phyloP scores from a whole-genome alignment of 2,329 filamentous ascomycete species.

The Exutisphaerella laricina region DNA sequence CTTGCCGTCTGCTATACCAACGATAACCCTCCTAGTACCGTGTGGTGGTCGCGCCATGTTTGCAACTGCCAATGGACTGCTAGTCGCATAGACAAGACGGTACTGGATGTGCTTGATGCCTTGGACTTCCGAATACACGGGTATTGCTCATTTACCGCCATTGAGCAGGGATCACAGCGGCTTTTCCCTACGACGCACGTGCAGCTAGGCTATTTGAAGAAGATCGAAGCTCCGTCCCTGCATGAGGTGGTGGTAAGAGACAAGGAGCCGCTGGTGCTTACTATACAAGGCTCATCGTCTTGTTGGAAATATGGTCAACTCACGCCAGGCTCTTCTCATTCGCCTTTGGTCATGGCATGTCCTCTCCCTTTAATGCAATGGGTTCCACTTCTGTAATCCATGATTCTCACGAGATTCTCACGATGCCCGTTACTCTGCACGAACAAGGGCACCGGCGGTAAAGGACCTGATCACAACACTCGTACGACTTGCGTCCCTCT shows the following conservation, averaged over 20 bases:
- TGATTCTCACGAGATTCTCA: too few relatives aligned
- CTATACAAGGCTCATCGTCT: slow-evolving; percentile 1
- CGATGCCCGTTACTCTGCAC: too few relatives aligned
- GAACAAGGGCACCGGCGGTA: too few relatives aligned
- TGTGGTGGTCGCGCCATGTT: slow-evolving; percentile 25
- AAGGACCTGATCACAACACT: too few relatives aligned
- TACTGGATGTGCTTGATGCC: slow-evolving; percentile 16
- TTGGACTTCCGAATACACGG: slow-evolving; percentile 27
- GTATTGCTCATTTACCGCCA: slow-evolving; percentile 13
- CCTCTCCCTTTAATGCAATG: background rate
- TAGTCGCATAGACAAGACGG: slow-evolving; percentile 19
- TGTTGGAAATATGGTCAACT: slow-evolving; percentile 9
- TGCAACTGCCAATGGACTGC: slow-evolving; percentile 17
- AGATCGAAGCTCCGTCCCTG: background rate
- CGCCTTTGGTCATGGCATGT: background rate
- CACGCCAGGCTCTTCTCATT: slow-evolving; percentile 4
- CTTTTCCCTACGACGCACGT: background rate
- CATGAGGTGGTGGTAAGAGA: background rate
- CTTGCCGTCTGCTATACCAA: slow-evolving; percentile 27
- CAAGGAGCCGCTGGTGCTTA: slow-evolving; percentile 2
- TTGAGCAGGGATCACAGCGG: slow-evolving; percentile 8
- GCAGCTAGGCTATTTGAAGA: background rate
- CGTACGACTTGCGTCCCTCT: too few relatives aligned
- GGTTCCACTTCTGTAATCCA: background rate
- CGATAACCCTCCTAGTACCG: slow-evolving; percentile 21